Percentiles rank a stretch among this genome's conserved stretches.
These are phyloP conservation scores for Ophiostoma quercus DNA, from an alignment of 2,329 filamentous ascomycete species.

Conservation along the genomic window DNA sequence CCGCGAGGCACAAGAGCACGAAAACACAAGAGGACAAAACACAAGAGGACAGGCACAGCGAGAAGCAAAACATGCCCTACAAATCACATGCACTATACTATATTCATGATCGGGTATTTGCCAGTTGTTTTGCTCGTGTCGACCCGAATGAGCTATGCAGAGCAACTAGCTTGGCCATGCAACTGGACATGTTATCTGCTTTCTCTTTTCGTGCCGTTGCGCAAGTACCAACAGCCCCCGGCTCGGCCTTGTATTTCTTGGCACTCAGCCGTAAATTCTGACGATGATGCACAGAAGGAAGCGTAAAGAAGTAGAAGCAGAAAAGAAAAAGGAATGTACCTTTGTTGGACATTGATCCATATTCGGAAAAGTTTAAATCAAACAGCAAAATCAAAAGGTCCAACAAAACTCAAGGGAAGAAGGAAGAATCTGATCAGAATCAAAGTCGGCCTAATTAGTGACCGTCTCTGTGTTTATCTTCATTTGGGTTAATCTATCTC, in stretches of 20 bases:
- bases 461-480: neutral
- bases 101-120: neutral
- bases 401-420: too few relatives aligned
- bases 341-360: too few relatives aligned
- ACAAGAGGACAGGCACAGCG: neutral
- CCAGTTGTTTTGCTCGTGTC: neutral
- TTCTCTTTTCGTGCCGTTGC: neutral
- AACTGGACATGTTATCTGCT: neutral
- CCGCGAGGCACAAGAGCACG: too few relatives aligned
- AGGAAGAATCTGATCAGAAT: neutral
- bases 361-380: too few relatives aligned
- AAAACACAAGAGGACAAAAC: neutral
- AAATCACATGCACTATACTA: neutral
- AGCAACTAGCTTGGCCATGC: neutral
- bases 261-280: neutral
- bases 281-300: neutral
- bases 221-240: neutral
- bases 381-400: too few relatives aligned
- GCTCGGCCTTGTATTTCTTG: slow-evolving; percentile 7
- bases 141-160: neutral
- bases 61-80: neutral
- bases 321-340: neutral
- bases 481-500: neutral
- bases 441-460: neutral
- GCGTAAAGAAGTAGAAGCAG: neutral